phyloP scores from a whole-genome alignment of 805 yeast genomes.

The Candida chauliodis region DNA sequence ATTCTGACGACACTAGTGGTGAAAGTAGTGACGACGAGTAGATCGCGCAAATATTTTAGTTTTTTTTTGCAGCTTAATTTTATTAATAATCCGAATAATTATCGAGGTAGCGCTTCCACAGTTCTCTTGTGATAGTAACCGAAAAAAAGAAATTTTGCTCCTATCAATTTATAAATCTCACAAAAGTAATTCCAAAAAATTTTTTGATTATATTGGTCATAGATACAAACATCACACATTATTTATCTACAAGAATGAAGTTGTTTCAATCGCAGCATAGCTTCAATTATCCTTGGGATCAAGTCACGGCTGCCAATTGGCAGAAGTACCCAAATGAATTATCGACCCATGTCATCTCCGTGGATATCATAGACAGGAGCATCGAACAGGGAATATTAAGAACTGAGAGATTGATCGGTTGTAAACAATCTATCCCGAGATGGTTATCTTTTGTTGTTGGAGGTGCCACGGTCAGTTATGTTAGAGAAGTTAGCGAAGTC shows the following conservation, averaged over 20 bases:
- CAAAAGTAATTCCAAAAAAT: neutral
- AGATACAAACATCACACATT: too few species aligned
- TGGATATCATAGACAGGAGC: conserved; percentile 79
- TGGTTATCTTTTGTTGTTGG: conserved; percentile 80
- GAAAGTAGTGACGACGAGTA: conserved; percentile 4
- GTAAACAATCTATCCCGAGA: conserved; percentile 78
- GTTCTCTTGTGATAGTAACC: conserved; percentile 3
- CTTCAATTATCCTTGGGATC: conserved; percentile 88
- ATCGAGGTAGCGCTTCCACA: conserved; percentile 5
- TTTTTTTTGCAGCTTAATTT: neutral
- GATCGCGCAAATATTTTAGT: neutral
- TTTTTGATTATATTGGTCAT: conserved; percentile 10
- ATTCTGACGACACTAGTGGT: conserved; percentile 7
- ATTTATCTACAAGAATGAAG: conserved; percentile 54
- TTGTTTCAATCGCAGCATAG: conserved; percentile 66
- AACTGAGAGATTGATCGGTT: conserved; percentile 85
- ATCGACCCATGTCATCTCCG: conserved; percentile 89
- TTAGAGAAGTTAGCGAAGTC: conserved; percentile 85
- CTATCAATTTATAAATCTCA: conserved; percentile 1
- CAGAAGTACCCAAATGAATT: conserved; percentile 92
- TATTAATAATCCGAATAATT: neutral
- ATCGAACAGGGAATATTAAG: conserved; percentile 53
- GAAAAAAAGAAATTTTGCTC: neutral
- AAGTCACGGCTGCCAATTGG: conserved; percentile 96
- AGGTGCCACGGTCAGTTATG: conserved; percentile 67